Conservation (phyloP, 345 rosid species). For the Crucihimalaya himalaica region DNA sequence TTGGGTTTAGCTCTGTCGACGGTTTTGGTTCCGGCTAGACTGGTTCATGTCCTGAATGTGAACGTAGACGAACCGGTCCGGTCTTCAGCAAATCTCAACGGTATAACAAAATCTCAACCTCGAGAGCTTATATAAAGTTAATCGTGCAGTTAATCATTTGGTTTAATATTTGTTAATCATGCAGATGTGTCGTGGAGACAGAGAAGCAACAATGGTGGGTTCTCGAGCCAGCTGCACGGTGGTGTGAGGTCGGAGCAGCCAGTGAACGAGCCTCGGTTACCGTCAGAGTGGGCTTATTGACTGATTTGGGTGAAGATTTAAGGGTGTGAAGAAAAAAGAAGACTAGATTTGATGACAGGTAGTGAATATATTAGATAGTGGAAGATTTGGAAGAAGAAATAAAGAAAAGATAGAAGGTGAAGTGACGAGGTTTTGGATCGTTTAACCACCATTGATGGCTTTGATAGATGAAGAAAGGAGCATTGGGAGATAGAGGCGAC, state of each 20-base stretch:
- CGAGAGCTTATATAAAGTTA: background rate
- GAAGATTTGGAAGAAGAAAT: conserved; percentile 13
- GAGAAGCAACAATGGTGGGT: conserved; percentile 10
- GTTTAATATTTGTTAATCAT: background rate
- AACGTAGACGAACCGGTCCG: conserved; percentile 52
- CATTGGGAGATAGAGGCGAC: background rate
- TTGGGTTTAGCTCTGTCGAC: conserved; percentile 45
- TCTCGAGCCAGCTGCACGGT: conserved; percentile 20
- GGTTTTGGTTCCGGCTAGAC: conserved; percentile 79
- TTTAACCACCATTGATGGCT: conserved; percentile 34
- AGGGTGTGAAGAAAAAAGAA: background rate
- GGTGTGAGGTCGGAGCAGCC: conserved; percentile 15
- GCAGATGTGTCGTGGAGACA: conserved; percentile 31
- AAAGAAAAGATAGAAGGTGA: conserved; percentile 16
- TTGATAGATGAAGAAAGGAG: conserved; percentile 1
- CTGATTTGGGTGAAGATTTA: conserved; percentile 1
- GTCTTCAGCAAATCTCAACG: conserved; percentile 19
- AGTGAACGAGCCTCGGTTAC: conserved; percentile 30
- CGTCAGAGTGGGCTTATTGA: conserved; percentile 37
- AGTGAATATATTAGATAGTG: conserved; percentile 5
- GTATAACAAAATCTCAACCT: background rate
- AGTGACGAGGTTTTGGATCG: conserved; percentile 42
- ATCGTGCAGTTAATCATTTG: background rate
- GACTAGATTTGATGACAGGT: conserved; percentile 18
- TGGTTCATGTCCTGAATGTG: conserved; percentile 70